phyloP scores from a whole-genome alignment of 1,139 yeast species.

The Waltiozyma sp. region DNA sequence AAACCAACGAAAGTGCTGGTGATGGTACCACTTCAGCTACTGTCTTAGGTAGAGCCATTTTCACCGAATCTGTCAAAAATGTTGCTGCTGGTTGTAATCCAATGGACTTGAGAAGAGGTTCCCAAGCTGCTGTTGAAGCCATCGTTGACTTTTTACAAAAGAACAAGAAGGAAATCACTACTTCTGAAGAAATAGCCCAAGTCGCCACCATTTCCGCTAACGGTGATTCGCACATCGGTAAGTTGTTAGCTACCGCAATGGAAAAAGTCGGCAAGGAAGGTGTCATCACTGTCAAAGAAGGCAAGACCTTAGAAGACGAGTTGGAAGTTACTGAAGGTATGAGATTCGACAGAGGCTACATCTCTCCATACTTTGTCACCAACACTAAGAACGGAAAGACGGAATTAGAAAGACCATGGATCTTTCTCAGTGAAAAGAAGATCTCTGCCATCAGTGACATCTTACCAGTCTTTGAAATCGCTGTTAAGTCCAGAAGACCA shows the following conservation, averaged over 20 bases:
- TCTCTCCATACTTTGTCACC: conserved; percentile 96
- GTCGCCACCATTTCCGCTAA: conserved; percentile 98
- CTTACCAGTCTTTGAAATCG: conserved; percentile 86
- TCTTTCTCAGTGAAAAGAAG: conserved; percentile 89
- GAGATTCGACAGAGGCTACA: conserved; percentile 98
- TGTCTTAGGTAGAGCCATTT: conserved; percentile 91
- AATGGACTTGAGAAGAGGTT: conserved; percentile 97
- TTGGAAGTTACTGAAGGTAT: conserved; percentile 98
- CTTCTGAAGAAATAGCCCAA: conserved; percentile 95
- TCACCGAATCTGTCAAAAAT: conserved; percentile 94
- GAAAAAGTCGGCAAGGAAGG: conserved; percentile 99
- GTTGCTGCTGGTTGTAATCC: conserved; percentile 99
- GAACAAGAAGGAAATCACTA: conserved; percentile 94
- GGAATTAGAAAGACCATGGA: conserved; percentile 91
- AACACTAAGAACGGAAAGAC: conserved; percentile 94
- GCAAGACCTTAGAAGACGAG: conserved; percentile 94
- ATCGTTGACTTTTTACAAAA: conserved; percentile 81
- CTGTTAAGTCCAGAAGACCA: conserved; percentile 94
- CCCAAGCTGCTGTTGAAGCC: conserved; percentile 97
- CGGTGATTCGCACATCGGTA: conserved; percentile 93
- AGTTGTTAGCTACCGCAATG: conserved; percentile 92
- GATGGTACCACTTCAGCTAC: conserved; percentile 99
- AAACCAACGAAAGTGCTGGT: conserved; percentile 97
- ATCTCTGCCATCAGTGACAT: conserved; percentile 87
- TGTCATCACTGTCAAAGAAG: conserved; percentile 96